Base-by-base conservation (phyloP, 176 grass and related monocot genomes). In the bread wheat (Triticum aestivum) region DNA sequence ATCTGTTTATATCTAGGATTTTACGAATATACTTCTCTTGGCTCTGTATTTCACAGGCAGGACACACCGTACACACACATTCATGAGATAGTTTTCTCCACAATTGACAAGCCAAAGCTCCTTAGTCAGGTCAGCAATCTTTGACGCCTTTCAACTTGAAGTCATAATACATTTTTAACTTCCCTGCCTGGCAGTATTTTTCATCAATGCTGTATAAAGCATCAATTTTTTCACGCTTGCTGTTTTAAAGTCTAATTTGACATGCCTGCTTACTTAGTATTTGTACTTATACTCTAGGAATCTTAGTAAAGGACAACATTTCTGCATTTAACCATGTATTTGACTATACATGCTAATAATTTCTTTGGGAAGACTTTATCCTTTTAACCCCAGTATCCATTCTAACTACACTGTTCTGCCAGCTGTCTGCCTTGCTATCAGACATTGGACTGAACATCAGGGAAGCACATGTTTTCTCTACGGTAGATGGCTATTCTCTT, bases 391-490 rank as follows among this genome's bases (percentile, higher is more conserved):
- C 21, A 69, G 20, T 41, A 81, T 64, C 61, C 8, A 71, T 77
- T 81, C 89, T 93, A 83, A 95, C 67, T 77, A 35, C 52, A 84
- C 78, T 79, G 8, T 87, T 86, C 41, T 86, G 15, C 83, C 89
- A 99, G 97, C 82, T 99, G 64, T 96, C 97, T 77, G 87, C 97
- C 30, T 89, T 99, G 87, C 69, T 99, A 81, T 96, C 97, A 75
- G 97, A 99, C 82, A 96, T 99, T 80, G 97, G 89, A 84, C 83
- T 99, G 71, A 99, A 99, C 83, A 99, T 99, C 79, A 94, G 94
- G 84, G 97, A 96, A 94, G 97, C 97, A 18, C 97, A 97, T 81
- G 92, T 96, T 74, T 99, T 99, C 82, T 99, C 97, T 38, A 99
- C 97, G 42, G 82, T 61, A 20, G 97, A 99, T 80, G 90, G 94